phyloP scores from a whole-genome alignment of 176 grass and related monocot genomes.

The Raddia guianensis region DNA sequence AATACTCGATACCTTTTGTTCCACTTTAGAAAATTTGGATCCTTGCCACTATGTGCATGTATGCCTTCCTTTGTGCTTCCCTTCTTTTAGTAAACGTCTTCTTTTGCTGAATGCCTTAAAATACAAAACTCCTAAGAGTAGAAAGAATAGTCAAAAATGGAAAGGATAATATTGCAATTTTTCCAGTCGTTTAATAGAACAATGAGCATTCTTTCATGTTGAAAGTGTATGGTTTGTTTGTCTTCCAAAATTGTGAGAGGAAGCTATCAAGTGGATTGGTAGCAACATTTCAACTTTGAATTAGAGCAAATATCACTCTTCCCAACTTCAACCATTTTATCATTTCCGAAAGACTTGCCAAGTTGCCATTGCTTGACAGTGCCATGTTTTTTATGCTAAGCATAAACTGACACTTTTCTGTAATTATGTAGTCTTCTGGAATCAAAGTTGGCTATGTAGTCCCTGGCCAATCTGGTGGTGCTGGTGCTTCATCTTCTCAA shows the following conservation, averaged over 20 bases:
- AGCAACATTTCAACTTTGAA: neutral
- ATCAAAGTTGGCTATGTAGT: conserved; percentile 66
- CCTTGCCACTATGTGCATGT: neutral
- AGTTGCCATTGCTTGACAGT: neutral
- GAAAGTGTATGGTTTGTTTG: neutral
- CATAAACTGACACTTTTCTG: neutral
- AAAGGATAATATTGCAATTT: neutral
- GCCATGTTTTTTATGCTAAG: neutral
- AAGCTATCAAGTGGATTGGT: neutral
- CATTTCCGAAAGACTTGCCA: neutral
- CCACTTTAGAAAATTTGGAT: conserved; percentile 25
- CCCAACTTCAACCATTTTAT: neutral
- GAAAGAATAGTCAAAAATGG: neutral
- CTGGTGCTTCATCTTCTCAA: conserved; percentile 61
- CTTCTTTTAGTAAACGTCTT: neutral
- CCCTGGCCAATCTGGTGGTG: conserved; percentile 57
- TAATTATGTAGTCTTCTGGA: conserved; percentile 57
- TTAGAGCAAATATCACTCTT: neutral
- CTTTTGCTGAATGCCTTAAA: neutral
- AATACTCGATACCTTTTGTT: neutral
- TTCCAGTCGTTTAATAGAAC: neutral
- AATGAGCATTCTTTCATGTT: neutral
- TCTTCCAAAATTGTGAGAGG: neutral
- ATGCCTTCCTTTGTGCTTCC: neutral
- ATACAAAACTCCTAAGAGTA: neutral